A percentile compares a stretch with the other conserved stretches of the same genome.
These are phyloP conservation scores for Magnaporthiopsis poae DNA, from an alignment of 2,329 filamentous ascomycete species.

Conservation along the genomic window DNA sequence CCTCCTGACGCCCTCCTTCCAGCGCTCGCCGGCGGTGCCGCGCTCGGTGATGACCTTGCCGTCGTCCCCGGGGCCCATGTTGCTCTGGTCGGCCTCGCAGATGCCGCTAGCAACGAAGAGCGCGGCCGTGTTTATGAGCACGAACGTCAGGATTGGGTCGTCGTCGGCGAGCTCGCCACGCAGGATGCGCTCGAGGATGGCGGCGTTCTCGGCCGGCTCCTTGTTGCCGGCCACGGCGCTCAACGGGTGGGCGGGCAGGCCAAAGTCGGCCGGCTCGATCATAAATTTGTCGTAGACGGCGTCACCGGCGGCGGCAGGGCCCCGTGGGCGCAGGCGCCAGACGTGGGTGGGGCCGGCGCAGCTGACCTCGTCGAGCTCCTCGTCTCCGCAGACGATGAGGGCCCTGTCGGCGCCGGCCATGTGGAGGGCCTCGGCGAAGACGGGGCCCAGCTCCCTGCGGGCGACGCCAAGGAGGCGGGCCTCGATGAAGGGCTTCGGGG, in stretches of 20 bases:
- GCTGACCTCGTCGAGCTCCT: constrained; percentile 90
- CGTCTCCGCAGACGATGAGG: constrained; percentile 82
- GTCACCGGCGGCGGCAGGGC: constrained; percentile 25
- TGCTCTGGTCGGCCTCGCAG: constrained; percentile 71
- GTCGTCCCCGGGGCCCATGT: constrained; percentile 72
- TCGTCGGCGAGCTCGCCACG: constrained; percentile 61
- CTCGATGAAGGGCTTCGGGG: constrained; percentile 50
- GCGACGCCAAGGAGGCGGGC: constrained; percentile 90
- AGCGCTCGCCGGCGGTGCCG: constrained; percentile 75
- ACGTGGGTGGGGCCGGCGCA: constrained; percentile 82
- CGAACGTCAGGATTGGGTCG: constrained; percentile 83
- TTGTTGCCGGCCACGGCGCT: constrained; percentile 73
- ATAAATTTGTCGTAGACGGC: constrained; percentile 57
- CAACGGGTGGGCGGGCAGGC: constrained; percentile 64
- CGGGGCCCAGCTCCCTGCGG: constrained; percentile 71
- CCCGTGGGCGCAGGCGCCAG: constrained; percentile 58
- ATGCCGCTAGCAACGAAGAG: constrained; percentile 77
- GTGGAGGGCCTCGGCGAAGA: constrained; percentile 76
- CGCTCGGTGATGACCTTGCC: constrained; percentile 70
- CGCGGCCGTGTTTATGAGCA: constrained; percentile 86
- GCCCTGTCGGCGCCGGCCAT: constrained; percentile 72
- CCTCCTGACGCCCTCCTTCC: constrained; percentile 87
- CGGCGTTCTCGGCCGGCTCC: constrained; percentile 76
- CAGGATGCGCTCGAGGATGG: constrained; percentile 69
- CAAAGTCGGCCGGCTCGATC: constrained; percentile 77